phyloP scores from a whole-genome alignment of 352 stramenopile genomes.

The Phytopythium ostracodes region DNA sequence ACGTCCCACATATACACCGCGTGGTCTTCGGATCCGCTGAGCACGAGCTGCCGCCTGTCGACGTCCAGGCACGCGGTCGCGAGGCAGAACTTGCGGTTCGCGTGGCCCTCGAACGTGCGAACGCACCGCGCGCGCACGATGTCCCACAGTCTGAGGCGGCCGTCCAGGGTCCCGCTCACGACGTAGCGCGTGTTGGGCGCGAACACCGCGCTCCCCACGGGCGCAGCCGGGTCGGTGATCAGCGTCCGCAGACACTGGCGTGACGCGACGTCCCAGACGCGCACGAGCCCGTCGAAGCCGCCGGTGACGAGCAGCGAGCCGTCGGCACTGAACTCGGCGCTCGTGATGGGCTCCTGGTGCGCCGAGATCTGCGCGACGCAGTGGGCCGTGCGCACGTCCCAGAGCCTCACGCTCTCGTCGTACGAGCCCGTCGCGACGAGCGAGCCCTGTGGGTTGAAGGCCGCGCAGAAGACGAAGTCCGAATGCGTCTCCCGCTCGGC shows the following conservation, averaged over 20 bases:
- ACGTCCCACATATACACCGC: slow-evolving; percentile 92
- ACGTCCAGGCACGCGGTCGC: slow-evolving; percentile 79
- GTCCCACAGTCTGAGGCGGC: slow-evolving; percentile 90
- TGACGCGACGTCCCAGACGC: slow-evolving; percentile 96
- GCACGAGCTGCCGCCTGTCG: slow-evolving; percentile 27
- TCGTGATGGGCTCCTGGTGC: slow-evolving; percentile 95
- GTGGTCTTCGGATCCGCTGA: slow-evolving; percentile 93
- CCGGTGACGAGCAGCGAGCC: slow-evolving; percentile 90
- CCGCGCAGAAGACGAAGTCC: slow-evolving; percentile 94
- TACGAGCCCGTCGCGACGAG: slow-evolving; percentile 89
- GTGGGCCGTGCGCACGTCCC: slow-evolving; percentile 92
- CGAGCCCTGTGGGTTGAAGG: slow-evolving; percentile 93
- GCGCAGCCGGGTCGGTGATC: slow-evolving; percentile 52
- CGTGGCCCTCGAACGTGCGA: slow-evolving; percentile 66
- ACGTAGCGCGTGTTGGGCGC: slow-evolving; percentile 94
- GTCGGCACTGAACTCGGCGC: slow-evolving; percentile 93
- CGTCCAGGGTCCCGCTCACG: slow-evolving; percentile 90
- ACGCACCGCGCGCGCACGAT: slow-evolving; percentile 60
- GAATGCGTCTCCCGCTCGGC: slow-evolving; percentile 88
- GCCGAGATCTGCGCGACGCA: slow-evolving; percentile 87
- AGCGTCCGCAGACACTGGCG: slow-evolving; percentile 95
- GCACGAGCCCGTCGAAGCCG: slow-evolving; percentile 73
- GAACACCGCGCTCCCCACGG: slow-evolving; percentile 86
- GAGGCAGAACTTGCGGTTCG: slow-evolving; percentile 87
- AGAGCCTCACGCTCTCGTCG: slow-evolving; percentile 95